Percentiles rank a stretch among this genome's conserved stretches.
phyloP scores from a whole-genome alignment of 768 basidiomycete genomes.

The Leccinellum luteum region DNA sequence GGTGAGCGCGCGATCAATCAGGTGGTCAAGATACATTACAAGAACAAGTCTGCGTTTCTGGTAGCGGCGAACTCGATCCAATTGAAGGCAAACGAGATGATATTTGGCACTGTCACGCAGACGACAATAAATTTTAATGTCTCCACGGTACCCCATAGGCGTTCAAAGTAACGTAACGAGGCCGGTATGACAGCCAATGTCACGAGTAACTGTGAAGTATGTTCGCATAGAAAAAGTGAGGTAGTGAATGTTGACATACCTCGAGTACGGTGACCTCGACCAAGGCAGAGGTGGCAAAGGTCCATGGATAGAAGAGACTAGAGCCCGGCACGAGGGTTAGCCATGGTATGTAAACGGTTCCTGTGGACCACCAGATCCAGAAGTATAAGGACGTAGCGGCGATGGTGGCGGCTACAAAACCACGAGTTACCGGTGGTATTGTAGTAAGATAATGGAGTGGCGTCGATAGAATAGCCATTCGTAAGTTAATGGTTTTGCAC shows the following conservation, averaged over 20 bases:
- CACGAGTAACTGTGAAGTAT: slow-evolving; percentile 58
- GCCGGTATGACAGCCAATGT: slow-evolving; percentile 78
- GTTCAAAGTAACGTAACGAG: slow-evolving; percentile 86
- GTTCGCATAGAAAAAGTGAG: slow-evolving; percentile 1
- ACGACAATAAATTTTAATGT: slow-evolving; percentile 82
- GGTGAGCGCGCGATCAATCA: slow-evolving; percentile 10
- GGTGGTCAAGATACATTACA: slow-evolving; percentile 50
- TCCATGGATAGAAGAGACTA: slow-evolving; percentile 88
- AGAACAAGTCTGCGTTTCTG: slow-evolving; percentile 68
- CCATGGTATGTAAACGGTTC: slow-evolving; percentile 51
- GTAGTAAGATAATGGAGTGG: slow-evolving; percentile 67
- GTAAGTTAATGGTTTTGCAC: slow-evolving; percentile 10
- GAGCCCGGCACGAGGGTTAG: slow-evolving; percentile 80
- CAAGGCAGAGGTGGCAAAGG: slow-evolving; percentile 82
- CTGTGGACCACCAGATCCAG: slow-evolving; percentile 59
- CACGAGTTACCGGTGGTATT: slow-evolving; percentile 77
- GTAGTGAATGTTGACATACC: slow-evolving; percentile 46
- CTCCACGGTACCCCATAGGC: slow-evolving; percentile 90
- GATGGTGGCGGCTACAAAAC: slow-evolving; percentile 62
- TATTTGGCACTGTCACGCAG: slow-evolving; percentile 76
- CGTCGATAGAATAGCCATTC: slow-evolving; percentile 76
- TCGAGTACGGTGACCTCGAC: slow-evolving; percentile 84
- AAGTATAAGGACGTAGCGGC: slow-evolving; percentile 57
- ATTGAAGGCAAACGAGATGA: slow-evolving; percentile 85
- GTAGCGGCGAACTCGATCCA: slow-evolving; percentile 80